Percentiles rank a stretch among this genome's conserved stretches.
Evolutionary conservation across 768 basidiomycete genomes (phyloP).

Genomic region (Boletus coccyginus): DNA sequence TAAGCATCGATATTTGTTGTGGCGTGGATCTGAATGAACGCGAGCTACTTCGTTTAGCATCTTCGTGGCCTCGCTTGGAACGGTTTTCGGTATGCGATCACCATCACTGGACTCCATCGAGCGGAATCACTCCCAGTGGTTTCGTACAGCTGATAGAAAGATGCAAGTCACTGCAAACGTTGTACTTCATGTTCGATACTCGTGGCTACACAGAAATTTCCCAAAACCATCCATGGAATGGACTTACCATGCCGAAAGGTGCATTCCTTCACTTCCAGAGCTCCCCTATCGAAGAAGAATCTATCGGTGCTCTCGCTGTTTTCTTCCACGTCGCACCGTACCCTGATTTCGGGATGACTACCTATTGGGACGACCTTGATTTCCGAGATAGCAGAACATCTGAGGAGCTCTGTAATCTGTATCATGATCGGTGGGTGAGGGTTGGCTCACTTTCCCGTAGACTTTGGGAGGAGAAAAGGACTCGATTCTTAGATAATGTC

Average conservation of each 20-base stretch:
- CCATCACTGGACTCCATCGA: neutral
- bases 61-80: conserved; percentile 13
- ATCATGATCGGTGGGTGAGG: conserved; percentile 5
- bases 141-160: conserved; percentile 12
- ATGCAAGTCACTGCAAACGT: conserved; percentile 10
- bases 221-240: conserved; percentile 10
- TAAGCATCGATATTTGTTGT: neutral
- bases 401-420: neutral
- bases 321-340: conserved; percentile 12
- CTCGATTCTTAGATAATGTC: neutral
- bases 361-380: neutral
- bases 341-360: neutral
- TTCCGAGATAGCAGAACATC: neutral
- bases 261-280: neutral
- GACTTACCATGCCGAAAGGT: neutral
- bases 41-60: conserved; percentile 10
- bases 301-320: conserved; percentile 5
- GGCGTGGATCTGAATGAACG: conserved; percentile 3
- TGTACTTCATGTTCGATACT: conserved; percentile 4
- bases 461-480: neutral
- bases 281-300: conserved; percentile 1
- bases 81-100: neutral
- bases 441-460: neutral
- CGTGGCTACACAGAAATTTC: conserved; percentile 8
- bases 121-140: conserved; percentile 8